Evolutionary conservation across 345 rosid species (phyloP).

Genomic region (Acer yangbiense): DNA sequence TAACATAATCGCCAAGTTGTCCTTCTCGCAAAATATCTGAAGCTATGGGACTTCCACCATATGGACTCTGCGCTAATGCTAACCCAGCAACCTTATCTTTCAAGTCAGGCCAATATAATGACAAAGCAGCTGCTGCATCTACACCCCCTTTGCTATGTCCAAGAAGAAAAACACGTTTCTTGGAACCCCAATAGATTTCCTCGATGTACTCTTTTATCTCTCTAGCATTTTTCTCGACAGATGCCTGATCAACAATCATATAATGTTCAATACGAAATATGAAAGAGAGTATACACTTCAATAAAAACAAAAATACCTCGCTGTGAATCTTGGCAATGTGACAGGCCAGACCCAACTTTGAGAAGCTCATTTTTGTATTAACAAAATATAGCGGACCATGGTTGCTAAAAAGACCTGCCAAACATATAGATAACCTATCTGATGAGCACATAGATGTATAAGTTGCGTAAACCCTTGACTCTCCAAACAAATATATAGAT

Average conservation of each 20-base stretch:
- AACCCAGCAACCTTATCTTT: constrained; percentile 94
- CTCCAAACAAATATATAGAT: constrained; percentile 2
- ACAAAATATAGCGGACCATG: constrained; percentile 98
- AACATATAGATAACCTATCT: constrained; percentile 11
- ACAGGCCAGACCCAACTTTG: constrained; percentile 90
- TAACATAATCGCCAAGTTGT: constrained; percentile 93
- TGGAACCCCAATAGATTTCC: constrained; percentile 95
- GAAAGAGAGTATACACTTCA: constrained; percentile 5
- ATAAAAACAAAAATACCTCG: constrained; percentile 54
- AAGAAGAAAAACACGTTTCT: constrained; percentile 85
- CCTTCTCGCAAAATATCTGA: constrained; percentile 93
- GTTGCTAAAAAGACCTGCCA: constrained; percentile 95
- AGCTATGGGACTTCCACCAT: constrained; percentile 95
- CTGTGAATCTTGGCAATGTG: constrained; percentile 99
- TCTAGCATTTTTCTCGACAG: constrained; percentile 95
- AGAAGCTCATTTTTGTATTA: constrained; percentile 74
- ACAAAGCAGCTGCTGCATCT: constrained; percentile 94
- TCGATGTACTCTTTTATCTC: constrained; percentile 93
- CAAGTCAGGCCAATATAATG: constrained; percentile 92
- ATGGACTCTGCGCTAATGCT: constrained; percentile 90
- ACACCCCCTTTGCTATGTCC: constrained; percentile 99
- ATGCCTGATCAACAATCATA: constrained; percentile 58
- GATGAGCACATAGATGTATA: background rate
- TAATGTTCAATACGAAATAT: constrained; percentile 28
- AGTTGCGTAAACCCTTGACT: background rate